A percentile compares a stretch with the other conserved stretches of the same genome.
Evolutionary conservation across 2,329 filamentous ascomycete genomes (phyloP).

Genomic region (Aschersonia sp.): DNA sequence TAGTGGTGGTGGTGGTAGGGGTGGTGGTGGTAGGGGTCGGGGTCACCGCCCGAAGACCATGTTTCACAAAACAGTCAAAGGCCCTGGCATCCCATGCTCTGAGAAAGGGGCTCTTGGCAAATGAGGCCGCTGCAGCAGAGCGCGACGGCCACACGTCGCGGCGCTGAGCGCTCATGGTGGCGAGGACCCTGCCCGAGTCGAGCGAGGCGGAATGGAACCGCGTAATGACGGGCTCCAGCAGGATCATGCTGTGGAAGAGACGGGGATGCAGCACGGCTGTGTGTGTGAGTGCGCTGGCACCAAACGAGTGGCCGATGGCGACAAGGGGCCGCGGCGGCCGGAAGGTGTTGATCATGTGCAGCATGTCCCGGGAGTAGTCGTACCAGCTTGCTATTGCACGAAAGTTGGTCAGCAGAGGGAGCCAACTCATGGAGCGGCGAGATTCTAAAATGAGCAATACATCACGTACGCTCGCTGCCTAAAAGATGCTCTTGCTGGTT

Average conservation of each 20-base stretch:
- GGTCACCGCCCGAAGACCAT: conserved; percentile 57
- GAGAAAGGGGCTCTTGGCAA: conserved; percentile 57
- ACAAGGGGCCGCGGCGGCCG: conserved; percentile 66
- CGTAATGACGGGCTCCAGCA: conserved; percentile 75
- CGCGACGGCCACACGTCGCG: conserved; percentile 74
- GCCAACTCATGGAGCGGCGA: not conserved
- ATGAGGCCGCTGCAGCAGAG: conserved; percentile 48
- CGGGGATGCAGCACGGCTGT: conserved; percentile 67
- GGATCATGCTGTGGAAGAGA: conserved; percentile 57
- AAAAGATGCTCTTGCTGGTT: conserved; percentile 50
- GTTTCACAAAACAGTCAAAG: conserved; percentile 43
- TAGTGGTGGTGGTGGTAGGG: too few species aligned
- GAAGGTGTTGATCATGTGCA: conserved; percentile 75
- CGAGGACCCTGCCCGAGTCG: conserved; percentile 22
- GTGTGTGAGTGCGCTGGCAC: conserved; percentile 57
- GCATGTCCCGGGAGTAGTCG: conserved; percentile 71
- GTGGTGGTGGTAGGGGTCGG: too few species aligned
- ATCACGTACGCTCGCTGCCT: conserved; percentile 64
- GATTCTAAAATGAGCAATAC: not conserved
- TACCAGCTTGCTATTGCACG: conserved; percentile 55
- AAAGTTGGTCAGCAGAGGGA: not conserved
- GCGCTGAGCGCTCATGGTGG: conserved; percentile 51
- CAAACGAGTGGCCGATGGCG: conserved; percentile 82
- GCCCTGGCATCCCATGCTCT: conserved; percentile 69
- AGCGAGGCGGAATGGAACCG: conserved; percentile 20